Conservation (phyloP, 768 basidiomycete species). For the Piloderma croceum region DNA sequence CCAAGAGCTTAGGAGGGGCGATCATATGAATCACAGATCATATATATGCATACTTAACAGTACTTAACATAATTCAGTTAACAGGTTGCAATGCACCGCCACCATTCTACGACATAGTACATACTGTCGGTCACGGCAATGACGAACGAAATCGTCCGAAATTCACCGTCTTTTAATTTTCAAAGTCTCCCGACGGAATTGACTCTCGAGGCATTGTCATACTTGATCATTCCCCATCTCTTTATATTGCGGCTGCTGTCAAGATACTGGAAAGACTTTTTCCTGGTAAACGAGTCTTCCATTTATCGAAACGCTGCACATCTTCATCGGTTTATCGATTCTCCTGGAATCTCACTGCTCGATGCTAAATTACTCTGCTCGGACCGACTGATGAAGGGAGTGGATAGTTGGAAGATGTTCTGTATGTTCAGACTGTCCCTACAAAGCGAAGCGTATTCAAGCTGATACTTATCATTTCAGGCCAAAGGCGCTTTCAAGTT, state of each 20-base stretch:
- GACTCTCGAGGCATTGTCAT: constrained; percentile 41
- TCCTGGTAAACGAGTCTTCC: constrained; percentile 39
- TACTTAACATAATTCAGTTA: no score
- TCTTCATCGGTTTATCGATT: constrained; percentile 41
- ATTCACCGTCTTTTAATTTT: no score
- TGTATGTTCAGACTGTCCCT: constrained; percentile 38
- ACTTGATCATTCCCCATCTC: constrained; percentile 45
- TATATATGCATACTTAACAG: no score
- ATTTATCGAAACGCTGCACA: constrained; percentile 58
- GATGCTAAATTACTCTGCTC: constrained; percentile 29
- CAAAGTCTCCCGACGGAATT: constrained; percentile 66
- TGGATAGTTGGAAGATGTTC: constrained; percentile 50
- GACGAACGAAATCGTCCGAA: no score
- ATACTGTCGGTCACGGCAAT: no score
- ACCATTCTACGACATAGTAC: no score
- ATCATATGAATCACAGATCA: no score
- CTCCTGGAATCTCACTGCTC: constrained; percentile 20
- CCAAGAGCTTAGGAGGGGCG: no score
- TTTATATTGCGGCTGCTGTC: constrained; percentile 32
- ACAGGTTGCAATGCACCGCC: no score
- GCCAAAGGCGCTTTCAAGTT: constrained; percentile 39
- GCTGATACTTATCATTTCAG: constrained; percentile 25
- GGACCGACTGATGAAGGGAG: constrained; percentile 31
- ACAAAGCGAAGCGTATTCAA: neutral
- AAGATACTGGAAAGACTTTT: constrained; percentile 42